Conservation (phyloP, 495 filamentous ascomycete genomes). For the Talaromyces proteolyticus region DNA sequence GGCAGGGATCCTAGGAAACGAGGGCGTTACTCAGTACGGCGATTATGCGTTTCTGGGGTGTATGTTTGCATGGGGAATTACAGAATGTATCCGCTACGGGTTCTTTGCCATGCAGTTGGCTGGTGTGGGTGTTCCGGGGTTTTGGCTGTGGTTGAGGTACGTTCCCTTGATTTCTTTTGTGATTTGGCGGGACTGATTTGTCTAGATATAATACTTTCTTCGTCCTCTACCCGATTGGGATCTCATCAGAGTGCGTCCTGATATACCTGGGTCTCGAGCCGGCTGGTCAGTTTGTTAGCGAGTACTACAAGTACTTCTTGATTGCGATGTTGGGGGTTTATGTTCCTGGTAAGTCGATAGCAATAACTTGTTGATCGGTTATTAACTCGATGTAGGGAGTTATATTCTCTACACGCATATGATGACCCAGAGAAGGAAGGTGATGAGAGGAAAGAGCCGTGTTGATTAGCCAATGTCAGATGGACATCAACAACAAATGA, state of each 20-base stretch:
- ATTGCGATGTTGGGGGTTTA: slow-evolving; percentile 64
- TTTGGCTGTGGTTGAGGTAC: slow-evolving; percentile 71
- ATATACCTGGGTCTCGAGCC: slow-evolving; percentile 59
- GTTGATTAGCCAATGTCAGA: slow-evolving; percentile 15
- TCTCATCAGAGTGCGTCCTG: slow-evolving; percentile 75
- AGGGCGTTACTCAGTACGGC: slow-evolving; percentile 18
- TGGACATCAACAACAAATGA: background rate
- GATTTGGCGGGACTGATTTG: background rate
- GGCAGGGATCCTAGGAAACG: background rate
- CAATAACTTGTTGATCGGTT: background rate
- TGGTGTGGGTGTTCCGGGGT: slow-evolving; percentile 49
- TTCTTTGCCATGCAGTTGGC: slow-evolving; percentile 75
- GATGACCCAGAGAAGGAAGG: slow-evolving; percentile 81
- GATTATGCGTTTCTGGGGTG: slow-evolving; percentile 40
- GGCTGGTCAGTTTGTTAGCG: slow-evolving; percentile 41
- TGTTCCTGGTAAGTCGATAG: slow-evolving; percentile 62
- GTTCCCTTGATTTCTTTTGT: slow-evolving; percentile 9
- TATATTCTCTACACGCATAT: slow-evolving; percentile 91
- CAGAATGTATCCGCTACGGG: slow-evolving; percentile 82
- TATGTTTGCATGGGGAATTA: slow-evolving; percentile 73
- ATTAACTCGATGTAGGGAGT: slow-evolving; percentile 51
- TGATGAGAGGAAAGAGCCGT: slow-evolving; percentile 49
- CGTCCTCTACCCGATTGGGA: slow-evolving; percentile 87
- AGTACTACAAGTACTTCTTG: slow-evolving; percentile 51
- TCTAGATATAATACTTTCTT: slow-evolving; percentile 82